Evolutionary conservation across 2,329 filamentous ascomycete species (phyloP).

Genomic region (Aspergillus cejpii): DNA sequence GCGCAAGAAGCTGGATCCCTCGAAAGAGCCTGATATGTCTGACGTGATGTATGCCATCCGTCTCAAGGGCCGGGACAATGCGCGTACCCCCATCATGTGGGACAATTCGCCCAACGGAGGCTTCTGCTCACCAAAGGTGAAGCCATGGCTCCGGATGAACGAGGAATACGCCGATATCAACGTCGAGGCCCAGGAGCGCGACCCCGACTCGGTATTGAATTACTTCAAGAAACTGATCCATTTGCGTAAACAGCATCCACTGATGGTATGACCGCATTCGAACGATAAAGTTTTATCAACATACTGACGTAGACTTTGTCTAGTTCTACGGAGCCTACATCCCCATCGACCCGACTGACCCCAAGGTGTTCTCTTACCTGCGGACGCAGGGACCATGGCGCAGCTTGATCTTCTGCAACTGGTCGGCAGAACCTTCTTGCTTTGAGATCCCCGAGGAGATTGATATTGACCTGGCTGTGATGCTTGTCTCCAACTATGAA

Average conservation of each 20-base stretch:
- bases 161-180: slow-evolving; percentile 55
- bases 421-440: slow-evolving; percentile 2
- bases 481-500: slow-evolving; percentile 13
- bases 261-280: slow-evolving; percentile 7
- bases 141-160: slow-evolving; percentile 61
- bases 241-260: slow-evolving; percentile 47
- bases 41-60: slow-evolving; percentile 13
- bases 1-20: slow-evolving; percentile 9
- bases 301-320: slow-evolving; percentile 1
- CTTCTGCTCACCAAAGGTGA: slow-evolving; percentile 45
- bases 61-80: slow-evolving; percentile 49
- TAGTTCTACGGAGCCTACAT: slow-evolving; percentile 16
- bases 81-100: slow-evolving; percentile 63
- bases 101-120: slow-evolving; percentile 50
- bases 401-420: slow-evolving; percentile 13
- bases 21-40: slow-evolving; percentile 12
- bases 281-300: neutral
- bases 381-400: slow-evolving; percentile 14
- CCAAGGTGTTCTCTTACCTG: slow-evolving; percentile 14
- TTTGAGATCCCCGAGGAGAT: slow-evolving; percentile 13
- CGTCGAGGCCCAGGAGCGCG: slow-evolving; percentile 37
- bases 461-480: slow-evolving; percentile 13
- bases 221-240: slow-evolving; percentile 53
- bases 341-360: slow-evolving; percentile 11
- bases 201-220: slow-evolving; percentile 44